phyloP scores from a whole-genome alignment of 1,139 yeast genomes.

The Yarrowia galli region DNA sequence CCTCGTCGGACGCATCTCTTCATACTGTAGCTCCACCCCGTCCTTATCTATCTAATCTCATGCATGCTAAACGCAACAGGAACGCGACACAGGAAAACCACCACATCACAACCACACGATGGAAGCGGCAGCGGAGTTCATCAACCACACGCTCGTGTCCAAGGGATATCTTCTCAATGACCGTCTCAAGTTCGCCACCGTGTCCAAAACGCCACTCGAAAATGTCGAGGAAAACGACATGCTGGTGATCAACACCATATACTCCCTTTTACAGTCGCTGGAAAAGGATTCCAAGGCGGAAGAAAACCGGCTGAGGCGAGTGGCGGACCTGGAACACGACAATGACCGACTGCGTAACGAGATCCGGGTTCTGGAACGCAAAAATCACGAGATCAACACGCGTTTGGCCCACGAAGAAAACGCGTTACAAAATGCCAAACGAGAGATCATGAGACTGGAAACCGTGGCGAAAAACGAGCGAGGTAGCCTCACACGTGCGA shows the following conservation, averaged over 20 bases:
- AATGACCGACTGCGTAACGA: constrained; percentile 41
- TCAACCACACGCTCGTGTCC: constrained; percentile 46
- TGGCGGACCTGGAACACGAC: constrained; percentile 42
- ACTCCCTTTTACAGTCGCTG: constrained; percentile 46
- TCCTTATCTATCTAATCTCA: constrained; percentile 7
- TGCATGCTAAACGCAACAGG: constrained; percentile 2
- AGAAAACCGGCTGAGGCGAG: constrained; percentile 40
- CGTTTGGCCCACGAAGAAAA: constrained; percentile 21
- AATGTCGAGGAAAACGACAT: constrained; percentile 42
- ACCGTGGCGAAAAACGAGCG: constrained; percentile 37
- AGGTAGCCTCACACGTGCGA: constrained; percentile 40
- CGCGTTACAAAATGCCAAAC: constrained; percentile 16
- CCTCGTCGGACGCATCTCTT: no score
- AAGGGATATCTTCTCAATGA: constrained; percentile 47
- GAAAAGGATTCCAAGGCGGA: constrained; percentile 43
- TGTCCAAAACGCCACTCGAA: constrained; percentile 27
- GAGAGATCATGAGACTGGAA: constrained; percentile 4
- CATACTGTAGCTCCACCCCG: not conserved
- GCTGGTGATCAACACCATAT: constrained; percentile 46
- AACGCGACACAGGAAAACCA: not conserved
- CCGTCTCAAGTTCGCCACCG: constrained; percentile 42
- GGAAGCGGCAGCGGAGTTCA: constrained; percentile 40
- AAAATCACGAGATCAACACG: constrained; percentile 4
- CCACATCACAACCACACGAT: not conserved
- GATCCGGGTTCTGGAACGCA: constrained; percentile 1